Evolutionary conservation across 257 asterid species (phyloP), one percentile per base, ranked within the genome.

Genomic region (Jacaranda mimosifolia): DNA sequence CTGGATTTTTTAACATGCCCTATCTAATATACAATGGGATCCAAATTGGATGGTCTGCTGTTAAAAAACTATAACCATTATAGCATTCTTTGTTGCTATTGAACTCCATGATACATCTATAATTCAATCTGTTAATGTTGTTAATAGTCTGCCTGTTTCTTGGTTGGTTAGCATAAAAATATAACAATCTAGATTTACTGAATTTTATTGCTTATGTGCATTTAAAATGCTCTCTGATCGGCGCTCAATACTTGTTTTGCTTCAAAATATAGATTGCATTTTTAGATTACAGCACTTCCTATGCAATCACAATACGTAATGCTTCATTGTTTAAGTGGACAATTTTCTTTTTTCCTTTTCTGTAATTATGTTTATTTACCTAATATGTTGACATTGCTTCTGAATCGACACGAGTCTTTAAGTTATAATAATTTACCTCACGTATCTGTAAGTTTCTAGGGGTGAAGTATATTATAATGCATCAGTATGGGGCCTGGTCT

Each of bases 401-500:
- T 43, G 43, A 53, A 11, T 52, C 10, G 4, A 38, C 38, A n/a
- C 38, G 26, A 42, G 3, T 77, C 46, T 43, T 3, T 46, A 38
- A 68, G 68, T 49, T 18, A 26, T 53, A 72, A 40, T 52, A 56
- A 39, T 63, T 63, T 63, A 21, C 19, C 12, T 75, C 40, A 11
- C n/a, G 3, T 43, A 68, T 38, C 35, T 67, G 42, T 73, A 9
- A 42, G 73, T 13, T 5, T 35, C 56, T 71, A 36, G 17, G 35
- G 17, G 55, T 65, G 5, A 56, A 17, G 35, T 17, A 11, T 56
- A 18, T 46, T 63, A 14, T 62, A 11, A 45, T 67, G 70, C 72
- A 57, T 64, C 62, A n/a, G 19, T 63, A 36, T 65, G 53, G 43
- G 26, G 65, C 58, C 85, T 58, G 68, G 73, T 65, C 9, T 73